Evolutionary conservation across 2,329 filamentous ascomycete species (phyloP), one percentile per base, ranked within the genome.

Genomic region (Cladosporium velox): DNA sequence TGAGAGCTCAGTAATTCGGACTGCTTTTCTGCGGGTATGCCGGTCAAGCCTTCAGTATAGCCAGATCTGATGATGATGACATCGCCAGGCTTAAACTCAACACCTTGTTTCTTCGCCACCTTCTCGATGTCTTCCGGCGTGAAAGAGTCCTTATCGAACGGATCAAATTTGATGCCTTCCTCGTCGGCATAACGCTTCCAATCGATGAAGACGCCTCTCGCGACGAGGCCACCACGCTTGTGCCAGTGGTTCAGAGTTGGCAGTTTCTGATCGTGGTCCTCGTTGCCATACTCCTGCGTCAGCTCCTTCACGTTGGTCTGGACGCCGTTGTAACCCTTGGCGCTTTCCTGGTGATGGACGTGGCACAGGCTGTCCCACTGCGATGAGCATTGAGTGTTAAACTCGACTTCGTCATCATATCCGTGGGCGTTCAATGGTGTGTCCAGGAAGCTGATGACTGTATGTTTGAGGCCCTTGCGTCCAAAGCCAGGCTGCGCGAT

Each of bases 51-150:
- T 18, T 79, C 75, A 0, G 80, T 80, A 65, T 83, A 86, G 24
- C 85, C 86, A 0, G 82, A 82, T 28, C 85, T 81, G 52, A 88
- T 78, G 68, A 88, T 80, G 51, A 88, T 77, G 34, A 88, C 85
- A 66, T 88, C 86, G 15, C 86, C 86, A 3, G 73, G 72, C 6
- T 75, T 77, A 51, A 86, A 79, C 1, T 75, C 73, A 0, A 80
- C 79, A 24, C 78, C 77, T 69, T 85, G 79, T 51, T 77, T 77
- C 65, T 75, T 72, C 0, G 82, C 82, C 10, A 86, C 78, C 28
- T 78, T 74, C 59, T 82, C 74, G 1, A 87, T 75, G 1, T 77
- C 75, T 0, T 74, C 73, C 1, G 83, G 72, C 0, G 83, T 77
- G 59, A 88, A 85, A 41, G 70, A 68, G 65, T 77, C 70, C 35